Evolutionary conservation across 2,329 filamentous ascomycete genomes (phyloP).

Genomic region (Penicillium sp.): DNA sequence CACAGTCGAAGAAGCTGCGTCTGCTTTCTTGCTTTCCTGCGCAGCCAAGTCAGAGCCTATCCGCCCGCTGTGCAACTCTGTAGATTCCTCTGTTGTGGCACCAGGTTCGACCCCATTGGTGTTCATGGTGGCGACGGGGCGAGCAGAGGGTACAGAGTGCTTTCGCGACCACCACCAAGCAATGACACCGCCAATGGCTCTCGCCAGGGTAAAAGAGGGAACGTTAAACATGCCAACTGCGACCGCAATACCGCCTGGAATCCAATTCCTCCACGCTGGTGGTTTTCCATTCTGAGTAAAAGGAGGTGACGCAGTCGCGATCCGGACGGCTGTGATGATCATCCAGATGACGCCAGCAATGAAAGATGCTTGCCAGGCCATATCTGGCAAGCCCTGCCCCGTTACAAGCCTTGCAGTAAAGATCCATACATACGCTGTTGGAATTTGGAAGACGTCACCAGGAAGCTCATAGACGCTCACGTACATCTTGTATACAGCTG

Average conservation of each 20-base stretch:
- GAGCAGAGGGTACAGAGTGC: constrained; percentile 17
- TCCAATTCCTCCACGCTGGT: constrained; percentile 61
- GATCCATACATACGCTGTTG: constrained; percentile 94
- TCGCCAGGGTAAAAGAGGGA: constrained; percentile 86
- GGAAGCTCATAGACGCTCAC: constrained; percentile 85
- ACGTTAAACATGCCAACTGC: constrained; percentile 98
- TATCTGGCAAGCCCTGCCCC: constrained; percentile 76
- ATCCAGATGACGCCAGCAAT: constrained; percentile 72
- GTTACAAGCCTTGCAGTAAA: constrained; percentile 93
- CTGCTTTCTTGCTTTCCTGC: constrained; percentile 25
- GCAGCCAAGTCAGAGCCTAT: constrained; percentile 39
- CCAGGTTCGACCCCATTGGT: background rate
- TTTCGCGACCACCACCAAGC: constrained; percentile 70
- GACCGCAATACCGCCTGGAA: constrained; percentile 84
- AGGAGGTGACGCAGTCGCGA: constrained; percentile 43
- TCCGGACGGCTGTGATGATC: constrained; percentile 63
- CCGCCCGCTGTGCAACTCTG: constrained; percentile 1
- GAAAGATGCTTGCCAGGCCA: constrained; percentile 74
- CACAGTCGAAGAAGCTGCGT: constrained; percentile 55
- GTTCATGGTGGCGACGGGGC: background rate
- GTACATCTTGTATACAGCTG: constrained; percentile 83
- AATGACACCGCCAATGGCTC: constrained; percentile 71
- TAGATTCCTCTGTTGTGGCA: background rate
- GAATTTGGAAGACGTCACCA: constrained; percentile 84
- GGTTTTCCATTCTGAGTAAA: constrained; percentile 31